A percentile compares a stretch with the other conserved stretches of the same genome.
Evolutionary conservation across 1,284 basidiomycete genomes (phyloP).

Genomic region (Heterobasidion parviporum): DNA sequence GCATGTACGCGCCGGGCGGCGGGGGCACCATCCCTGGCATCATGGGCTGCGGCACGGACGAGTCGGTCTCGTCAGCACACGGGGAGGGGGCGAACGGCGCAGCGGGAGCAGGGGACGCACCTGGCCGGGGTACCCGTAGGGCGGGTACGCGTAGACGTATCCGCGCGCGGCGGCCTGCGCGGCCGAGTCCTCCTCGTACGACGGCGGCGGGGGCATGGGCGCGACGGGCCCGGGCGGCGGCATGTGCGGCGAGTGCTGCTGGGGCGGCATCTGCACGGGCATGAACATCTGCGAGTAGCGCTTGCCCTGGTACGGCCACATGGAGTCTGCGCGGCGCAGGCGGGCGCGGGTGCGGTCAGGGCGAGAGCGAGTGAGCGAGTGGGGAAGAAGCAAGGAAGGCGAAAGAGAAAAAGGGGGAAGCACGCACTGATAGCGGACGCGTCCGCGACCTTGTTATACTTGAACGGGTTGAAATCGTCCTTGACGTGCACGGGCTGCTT

Average conservation of each 20-base stretch:
- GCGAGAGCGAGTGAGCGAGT: no score
- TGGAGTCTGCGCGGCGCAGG: constrained; percentile 37
- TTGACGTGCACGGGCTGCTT: constrained; percentile 73
- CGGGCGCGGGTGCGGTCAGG: no score
- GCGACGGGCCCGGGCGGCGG: constrained; percentile 62
- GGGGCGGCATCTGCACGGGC: constrained; percentile 43
- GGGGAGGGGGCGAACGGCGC: no score
- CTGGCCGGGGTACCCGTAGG: constrained; percentile 68
- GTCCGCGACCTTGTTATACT: constrained; percentile 74
- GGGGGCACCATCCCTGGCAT: constrained; percentile 76
- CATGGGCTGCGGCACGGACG: constrained; percentile 41
- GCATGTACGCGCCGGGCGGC: constrained; percentile 70
- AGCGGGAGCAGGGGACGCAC: constrained; percentile 27
- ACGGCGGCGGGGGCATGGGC: constrained; percentile 51
- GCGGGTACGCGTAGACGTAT: constrained; percentile 66
- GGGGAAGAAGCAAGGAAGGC: background rate
- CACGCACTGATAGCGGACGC: constrained; percentile 65
- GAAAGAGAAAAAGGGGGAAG: background rate
- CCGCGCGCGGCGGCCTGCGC: constrained; percentile 50
- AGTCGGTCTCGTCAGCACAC: no score
- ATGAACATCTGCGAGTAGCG: constrained; percentile 77
- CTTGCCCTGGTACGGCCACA: constrained; percentile 88
- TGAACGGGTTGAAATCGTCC: constrained; percentile 94
- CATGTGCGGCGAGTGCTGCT: constrained; percentile 59
- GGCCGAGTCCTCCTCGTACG: constrained; percentile 66